phyloP scores from a whole-genome alignment of 176 grass and related monocot genomes.

The Hyparrhenia diplandra region DNA sequence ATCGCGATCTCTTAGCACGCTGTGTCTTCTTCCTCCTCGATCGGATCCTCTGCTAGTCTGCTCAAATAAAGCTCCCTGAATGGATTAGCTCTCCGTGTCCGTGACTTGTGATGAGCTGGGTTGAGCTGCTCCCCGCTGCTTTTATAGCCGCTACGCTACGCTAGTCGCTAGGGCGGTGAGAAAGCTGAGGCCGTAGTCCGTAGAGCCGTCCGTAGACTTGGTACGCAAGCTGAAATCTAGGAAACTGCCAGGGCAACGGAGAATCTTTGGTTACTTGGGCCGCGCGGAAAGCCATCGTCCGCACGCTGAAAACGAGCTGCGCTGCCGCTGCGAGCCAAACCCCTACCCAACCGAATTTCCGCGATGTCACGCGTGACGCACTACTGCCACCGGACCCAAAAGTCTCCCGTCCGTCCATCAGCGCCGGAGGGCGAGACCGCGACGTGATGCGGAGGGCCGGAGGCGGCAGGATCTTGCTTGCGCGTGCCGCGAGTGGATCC shows the following conservation, averaged over 20 bases:
- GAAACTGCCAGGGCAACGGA: not conserved
- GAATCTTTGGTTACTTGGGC: constrained; percentile 3
- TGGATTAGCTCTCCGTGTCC: not conserved
- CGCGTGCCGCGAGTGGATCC: no score
- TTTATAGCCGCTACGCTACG: constrained; percentile 13
- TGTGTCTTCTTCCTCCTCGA: no score
- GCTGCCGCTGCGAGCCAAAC: no score
- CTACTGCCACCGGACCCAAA: no score
- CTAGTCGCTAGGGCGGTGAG: not conserved
- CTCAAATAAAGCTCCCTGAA: not conserved
- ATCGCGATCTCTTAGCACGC: not conserved
- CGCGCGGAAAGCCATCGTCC: constrained; percentile 6
- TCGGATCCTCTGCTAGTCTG: not conserved
- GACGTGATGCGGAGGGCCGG: not conserved
- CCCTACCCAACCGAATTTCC: not conserved
- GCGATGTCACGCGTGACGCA: constrained; percentile 31
- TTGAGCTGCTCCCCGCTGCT: not conserved
- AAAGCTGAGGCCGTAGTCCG: not conserved
- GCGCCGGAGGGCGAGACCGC: not conserved
- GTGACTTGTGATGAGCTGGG: not conserved
- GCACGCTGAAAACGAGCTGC: not conserved
- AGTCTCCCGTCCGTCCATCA: not conserved
- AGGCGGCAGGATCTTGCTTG: not conserved
- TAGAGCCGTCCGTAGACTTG: not conserved
- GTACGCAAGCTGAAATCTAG: not conserved